Percentiles rank a stretch among this genome's conserved stretches.
These are phyloP conservation scores for Pythium aquatile DNA, from an alignment of 352 stramenopile species.

Conservation along the genomic window DNA sequence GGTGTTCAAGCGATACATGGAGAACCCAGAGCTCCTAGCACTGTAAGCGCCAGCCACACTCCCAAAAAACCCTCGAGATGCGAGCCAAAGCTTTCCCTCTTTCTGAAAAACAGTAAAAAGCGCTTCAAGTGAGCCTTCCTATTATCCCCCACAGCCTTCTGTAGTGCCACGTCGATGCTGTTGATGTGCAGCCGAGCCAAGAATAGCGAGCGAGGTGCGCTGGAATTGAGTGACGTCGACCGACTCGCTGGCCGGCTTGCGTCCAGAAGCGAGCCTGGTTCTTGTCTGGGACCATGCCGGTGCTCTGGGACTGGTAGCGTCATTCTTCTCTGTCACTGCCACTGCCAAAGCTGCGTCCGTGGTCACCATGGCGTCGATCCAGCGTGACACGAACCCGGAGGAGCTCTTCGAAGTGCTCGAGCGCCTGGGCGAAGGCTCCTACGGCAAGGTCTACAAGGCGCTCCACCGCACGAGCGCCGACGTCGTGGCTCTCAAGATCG, in stretches of 20 bases:
- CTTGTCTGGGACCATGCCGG: neutral
- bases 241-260: neutral
- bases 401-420: constrained; percentile 76
- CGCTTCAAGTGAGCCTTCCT: neutral
- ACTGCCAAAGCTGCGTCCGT: neutral
- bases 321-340: neutral
- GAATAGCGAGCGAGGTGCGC: neutral
- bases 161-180: neutral
- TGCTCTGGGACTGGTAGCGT: neutral
- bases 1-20: constrained; percentile 96
- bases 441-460: constrained; percentile 85
- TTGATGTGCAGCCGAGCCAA: constrained; percentile 1
- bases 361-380: constrained; percentile 58
- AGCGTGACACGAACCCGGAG: constrained; percentile 63
- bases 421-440: constrained; percentile 80
- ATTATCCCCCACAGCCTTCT: neutral
- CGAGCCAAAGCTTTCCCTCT: too few species aligned
- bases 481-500: constrained; percentile 82
- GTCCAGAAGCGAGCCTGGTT: constrained; percentile 1
- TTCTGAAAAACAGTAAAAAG: neutral
- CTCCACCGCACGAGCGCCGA: constrained; percentile 54
- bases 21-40: constrained; percentile 90
- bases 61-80: neutral
- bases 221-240: neutral
- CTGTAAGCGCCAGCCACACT: constrained; percentile 34